Conservation (phyloP, 768 basidiomycete genomes). For the Phlebiopsis gigantea region DNA sequence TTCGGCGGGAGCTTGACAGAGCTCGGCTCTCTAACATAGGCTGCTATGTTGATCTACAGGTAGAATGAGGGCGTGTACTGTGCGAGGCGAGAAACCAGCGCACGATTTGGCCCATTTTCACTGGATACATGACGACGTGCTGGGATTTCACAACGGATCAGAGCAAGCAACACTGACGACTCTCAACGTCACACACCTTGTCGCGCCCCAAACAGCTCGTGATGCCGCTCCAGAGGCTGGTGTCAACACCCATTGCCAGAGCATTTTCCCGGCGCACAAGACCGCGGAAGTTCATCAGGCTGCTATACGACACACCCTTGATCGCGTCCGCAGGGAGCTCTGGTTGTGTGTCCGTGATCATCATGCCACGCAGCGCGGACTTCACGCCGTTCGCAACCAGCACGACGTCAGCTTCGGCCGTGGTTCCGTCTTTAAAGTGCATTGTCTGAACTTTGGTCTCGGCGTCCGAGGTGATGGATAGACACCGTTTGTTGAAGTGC, state of each 20-base stretch:
- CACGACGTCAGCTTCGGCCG: conserved; percentile 8
- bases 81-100: background rate
- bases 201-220: conserved; percentile 25
- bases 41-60: conserved; percentile 41
- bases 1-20: background rate
- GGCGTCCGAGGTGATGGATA: conserved; percentile 1
- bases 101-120: conserved; percentile 3
- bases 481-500: conserved; percentile 11
- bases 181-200: background rate
- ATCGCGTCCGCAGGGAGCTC: conserved; percentile 8
- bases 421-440: conserved; percentile 7
- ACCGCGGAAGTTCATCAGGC: conserved; percentile 6
- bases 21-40: conserved; percentile 24
- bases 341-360: conserved; percentile 5
- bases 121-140: conserved; percentile 7
- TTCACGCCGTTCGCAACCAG: conserved; percentile 12
- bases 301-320: conserved; percentile 10
- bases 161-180: background rate
- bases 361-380: conserved; percentile 5
- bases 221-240: background rate
- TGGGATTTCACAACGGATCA: background rate
- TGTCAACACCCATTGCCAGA: conserved; percentile 1
- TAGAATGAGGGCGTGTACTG: background rate
- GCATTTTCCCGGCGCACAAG: background rate
- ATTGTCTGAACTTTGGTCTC: conserved; percentile 18